Percentiles rank a stretch among this genome's conserved stretches.
phyloP scores from a whole-genome alignment of 345 rosid genomes.

The Salix arbutifolia region DNA sequence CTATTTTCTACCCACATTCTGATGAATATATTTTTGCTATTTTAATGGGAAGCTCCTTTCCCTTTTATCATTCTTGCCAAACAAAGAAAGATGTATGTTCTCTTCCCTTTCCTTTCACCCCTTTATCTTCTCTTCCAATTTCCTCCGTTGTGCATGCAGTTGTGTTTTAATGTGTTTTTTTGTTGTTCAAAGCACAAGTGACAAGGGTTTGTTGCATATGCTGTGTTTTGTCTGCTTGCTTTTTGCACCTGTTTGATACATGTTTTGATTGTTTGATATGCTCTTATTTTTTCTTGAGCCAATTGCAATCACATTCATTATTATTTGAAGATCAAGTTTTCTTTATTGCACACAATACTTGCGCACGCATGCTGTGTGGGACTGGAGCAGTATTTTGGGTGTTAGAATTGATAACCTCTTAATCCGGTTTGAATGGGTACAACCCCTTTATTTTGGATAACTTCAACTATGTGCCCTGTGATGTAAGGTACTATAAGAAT shows the following conservation, averaged over 20 bases:
- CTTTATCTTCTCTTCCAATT: neutral
- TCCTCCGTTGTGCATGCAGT: neutral
- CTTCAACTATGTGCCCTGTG: neutral
- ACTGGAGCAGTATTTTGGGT: neutral
- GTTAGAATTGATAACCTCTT: neutral
- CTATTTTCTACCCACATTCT: neutral
- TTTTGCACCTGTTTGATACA: neutral
- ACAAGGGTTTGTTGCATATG: neutral
- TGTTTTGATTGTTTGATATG: neutral
- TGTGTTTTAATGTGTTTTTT: neutral
- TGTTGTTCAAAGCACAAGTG: neutral
- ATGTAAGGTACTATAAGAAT: neutral
- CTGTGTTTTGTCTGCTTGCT: neutral
- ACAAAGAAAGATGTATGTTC: neutral
- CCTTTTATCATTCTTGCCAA: neutral
- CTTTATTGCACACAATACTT: neutral
- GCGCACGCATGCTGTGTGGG: neutral
- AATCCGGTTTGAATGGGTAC: neutral
- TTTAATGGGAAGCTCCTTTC: neutral
- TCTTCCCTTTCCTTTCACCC: neutral
- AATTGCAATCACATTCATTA: neutral
- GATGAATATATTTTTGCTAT: neutral
- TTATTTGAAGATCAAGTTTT: neutral
- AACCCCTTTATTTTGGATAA: neutral
- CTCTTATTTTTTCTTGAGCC: neutral